These are phyloP conservation scores for Epichloe baconii DNA, from an alignment of 2,329 filamentous ascomycete species.

Conservation along the genomic window DNA sequence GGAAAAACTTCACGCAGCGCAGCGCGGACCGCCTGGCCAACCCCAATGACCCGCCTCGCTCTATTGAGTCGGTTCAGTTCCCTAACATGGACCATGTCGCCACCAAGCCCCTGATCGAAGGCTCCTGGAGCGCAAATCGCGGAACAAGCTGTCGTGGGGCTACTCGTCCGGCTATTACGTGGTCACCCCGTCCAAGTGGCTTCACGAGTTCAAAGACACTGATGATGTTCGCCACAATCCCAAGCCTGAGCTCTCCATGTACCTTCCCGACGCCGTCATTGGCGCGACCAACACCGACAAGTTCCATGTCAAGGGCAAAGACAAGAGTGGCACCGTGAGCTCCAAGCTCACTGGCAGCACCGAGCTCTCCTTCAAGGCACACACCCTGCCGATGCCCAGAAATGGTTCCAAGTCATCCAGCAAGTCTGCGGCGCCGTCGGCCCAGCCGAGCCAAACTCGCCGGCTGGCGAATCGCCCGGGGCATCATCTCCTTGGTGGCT, in stretches of 20 bases:
- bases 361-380: conserved; percentile 79
- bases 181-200: conserved; percentile 71
- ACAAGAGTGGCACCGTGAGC: conserved; percentile 66
- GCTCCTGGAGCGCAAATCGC: conserved; percentile 83
- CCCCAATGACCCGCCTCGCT: conserved; percentile 59
- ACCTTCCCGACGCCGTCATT: conserved; percentile 78
- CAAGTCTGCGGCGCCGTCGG: conserved; percentile 41
- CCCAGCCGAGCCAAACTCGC: conserved; percentile 20
- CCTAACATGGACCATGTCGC: conserved; percentile 76
- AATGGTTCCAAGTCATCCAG: conserved; percentile 70
- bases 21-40: conserved; percentile 64
- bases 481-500: background rate
- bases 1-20: conserved; percentile 69
- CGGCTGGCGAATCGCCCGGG: conserved; percentile 4
- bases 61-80: conserved; percentile 63
- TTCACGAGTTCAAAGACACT: conserved; percentile 94
- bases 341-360: conserved; percentile 68
- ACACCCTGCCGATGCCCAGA: conserved; percentile 67
- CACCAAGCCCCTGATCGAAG: conserved; percentile 75
- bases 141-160: conserved; percentile 66
- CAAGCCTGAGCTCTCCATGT: conserved; percentile 75
- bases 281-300: conserved; percentile 62
- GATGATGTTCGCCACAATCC: conserved; percentile 62
- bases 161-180: conserved; percentile 81
- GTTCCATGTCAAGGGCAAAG: conserved; percentile 93